A percentile compares a stretch with the other conserved stretches of the same genome.
Conservation (phyloP, 768 basidiomycete genomes). For the Mrakia blollopis region DNA sequence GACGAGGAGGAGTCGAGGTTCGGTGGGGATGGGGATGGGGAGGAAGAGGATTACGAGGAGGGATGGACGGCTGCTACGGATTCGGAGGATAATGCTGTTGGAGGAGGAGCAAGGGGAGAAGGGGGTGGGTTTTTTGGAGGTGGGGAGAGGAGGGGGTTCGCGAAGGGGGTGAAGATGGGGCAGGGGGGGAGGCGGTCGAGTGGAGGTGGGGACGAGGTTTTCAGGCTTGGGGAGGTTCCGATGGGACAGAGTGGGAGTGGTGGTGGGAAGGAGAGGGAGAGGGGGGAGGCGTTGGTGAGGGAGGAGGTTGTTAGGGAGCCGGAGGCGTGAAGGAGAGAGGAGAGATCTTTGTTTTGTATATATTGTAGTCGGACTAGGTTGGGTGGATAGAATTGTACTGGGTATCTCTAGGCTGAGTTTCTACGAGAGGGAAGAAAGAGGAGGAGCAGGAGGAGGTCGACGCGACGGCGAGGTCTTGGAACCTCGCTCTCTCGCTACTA, state of each 20-base stretch:
- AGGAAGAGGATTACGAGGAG: slow-evolving; percentile 7
- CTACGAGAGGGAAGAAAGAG: too few relatives aligned
- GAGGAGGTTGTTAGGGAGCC: not conserved
- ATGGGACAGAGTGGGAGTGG: not conserved
- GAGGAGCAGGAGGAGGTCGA: too few relatives aligned
- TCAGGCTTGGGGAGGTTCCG: not conserved
- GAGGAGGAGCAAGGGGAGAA: too few relatives aligned
- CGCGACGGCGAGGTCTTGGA: too few relatives aligned
- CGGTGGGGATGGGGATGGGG: not conserved
- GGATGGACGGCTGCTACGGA: slow-evolving; percentile 16
- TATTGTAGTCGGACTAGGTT: too few relatives aligned
- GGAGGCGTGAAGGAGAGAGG: not conserved
- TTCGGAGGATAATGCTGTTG: not conserved
- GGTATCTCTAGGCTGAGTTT: too few relatives aligned
- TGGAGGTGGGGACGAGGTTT: not conserved
- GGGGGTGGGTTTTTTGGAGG: not conserved
- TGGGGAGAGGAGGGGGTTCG: not conserved
- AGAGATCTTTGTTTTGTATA: not conserved
- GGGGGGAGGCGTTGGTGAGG: not conserved
- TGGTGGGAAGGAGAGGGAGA: not conserved
- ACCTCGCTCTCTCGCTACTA: too few relatives aligned
- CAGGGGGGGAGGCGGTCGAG: not conserved
- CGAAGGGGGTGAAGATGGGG: not conserved
- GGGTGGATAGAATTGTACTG: too few relatives aligned
- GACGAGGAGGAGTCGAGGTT: not conserved